Conservation (phyloP, 768 basidiomycete genomes). For the Paxillus involutus region DNA sequence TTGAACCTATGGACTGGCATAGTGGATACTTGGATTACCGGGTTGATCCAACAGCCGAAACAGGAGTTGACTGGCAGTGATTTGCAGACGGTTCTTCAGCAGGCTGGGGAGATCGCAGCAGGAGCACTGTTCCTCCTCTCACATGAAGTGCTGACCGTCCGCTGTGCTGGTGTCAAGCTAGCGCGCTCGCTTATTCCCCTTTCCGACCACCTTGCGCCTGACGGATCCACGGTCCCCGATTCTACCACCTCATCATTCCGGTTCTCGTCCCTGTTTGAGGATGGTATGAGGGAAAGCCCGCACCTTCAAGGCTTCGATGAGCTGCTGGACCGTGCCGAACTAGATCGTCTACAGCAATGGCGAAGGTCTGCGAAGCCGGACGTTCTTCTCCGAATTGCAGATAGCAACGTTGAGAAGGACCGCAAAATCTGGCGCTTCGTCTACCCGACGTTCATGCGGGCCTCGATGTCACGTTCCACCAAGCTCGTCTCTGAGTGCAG, state of each 20-base stretch:
- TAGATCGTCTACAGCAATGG: slow-evolving; percentile 68
- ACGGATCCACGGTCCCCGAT: slow-evolving; percentile 29
- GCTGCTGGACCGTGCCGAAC: slow-evolving; percentile 58
- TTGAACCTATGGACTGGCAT: slow-evolving; percentile 73
- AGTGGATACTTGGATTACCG: slow-evolving; percentile 66
- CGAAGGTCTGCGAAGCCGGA: slow-evolving; percentile 54
- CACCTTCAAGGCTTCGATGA: slow-evolving; percentile 67
- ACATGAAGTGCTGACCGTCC: slow-evolving; percentile 49
- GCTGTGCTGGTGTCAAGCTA: slow-evolving; percentile 61
- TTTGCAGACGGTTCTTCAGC: slow-evolving; percentile 40
- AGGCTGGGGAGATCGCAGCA: slow-evolving; percentile 64
- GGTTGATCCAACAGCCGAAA: slow-evolving; percentile 40
- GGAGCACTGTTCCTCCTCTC: slow-evolving; percentile 76
- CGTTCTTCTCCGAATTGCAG: slow-evolving; percentile 64
- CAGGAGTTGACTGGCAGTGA: slow-evolving; percentile 42
- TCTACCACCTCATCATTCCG: slow-evolving; percentile 31
- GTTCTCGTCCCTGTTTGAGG: slow-evolving; percentile 56
- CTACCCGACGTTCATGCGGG: slow-evolving; percentile 63
- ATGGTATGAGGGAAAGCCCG: slow-evolving; percentile 41
- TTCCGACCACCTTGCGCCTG: slow-evolving; percentile 41
- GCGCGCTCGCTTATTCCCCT: slow-evolving; percentile 57
- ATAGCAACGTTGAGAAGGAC: slow-evolving; percentile 68
- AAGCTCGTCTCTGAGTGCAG: slow-evolving; percentile 52
- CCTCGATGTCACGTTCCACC: slow-evolving; percentile 49
- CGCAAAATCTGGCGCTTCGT: slow-evolving; percentile 73